A percentile compares a stretch with the other conserved stretches of the same genome.
Evolutionary conservation across 495 filamentous ascomycete genomes (phyloP).

Genomic region (Tuber umbilicatum): DNA sequence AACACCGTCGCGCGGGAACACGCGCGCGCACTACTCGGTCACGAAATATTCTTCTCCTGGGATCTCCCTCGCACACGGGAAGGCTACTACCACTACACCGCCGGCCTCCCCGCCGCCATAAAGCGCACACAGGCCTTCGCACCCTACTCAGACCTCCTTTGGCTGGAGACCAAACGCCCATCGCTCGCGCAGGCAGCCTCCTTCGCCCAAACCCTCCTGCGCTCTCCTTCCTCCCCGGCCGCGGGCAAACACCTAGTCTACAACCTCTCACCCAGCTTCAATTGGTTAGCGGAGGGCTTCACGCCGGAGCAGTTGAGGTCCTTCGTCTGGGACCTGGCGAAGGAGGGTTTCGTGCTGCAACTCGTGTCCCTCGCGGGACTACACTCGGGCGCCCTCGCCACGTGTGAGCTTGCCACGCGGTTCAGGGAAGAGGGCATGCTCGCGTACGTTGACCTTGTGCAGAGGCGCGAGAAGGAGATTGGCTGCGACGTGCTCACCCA

Average conservation of each 20-base stretch:
- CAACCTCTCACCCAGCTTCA: slow-evolving; percentile 92
- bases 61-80: slow-evolving; percentile 90
- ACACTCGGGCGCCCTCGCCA: slow-evolving; percentile 82
- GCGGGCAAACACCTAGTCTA: slow-evolving; percentile 83
- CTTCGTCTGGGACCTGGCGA: slow-evolving; percentile 93
- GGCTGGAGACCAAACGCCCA: slow-evolving; percentile 92
- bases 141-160: slow-evolving; percentile 89
- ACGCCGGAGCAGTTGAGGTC: slow-evolving; percentile 66
- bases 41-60: slow-evolving; percentile 71
- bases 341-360: slow-evolving; percentile 90
- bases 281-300: slow-evolving; percentile 96
- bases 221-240: slow-evolving; percentile 40
- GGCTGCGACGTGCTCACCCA: slow-evolving; percentile 94
- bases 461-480: slow-evolving; percentile 80
- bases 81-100: slow-evolving; percentile 91
- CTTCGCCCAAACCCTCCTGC: slow-evolving; percentile 66
- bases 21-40: slow-evolving; percentile 55
- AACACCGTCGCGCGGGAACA: slow-evolving; percentile 67
- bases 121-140: slow-evolving; percentile 87
- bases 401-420: slow-evolving; percentile 67
- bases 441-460: slow-evolving; percentile 87
- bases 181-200: slow-evolving; percentile 64
- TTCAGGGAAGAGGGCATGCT: slow-evolving; percentile 92
- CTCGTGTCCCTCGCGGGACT: slow-evolving; percentile 85
- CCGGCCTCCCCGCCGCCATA: slow-evolving; percentile 79